phyloP scores from a whole-genome alignment of 2,329 filamentous ascomycete genomes.

The Cercospora sojina region DNA sequence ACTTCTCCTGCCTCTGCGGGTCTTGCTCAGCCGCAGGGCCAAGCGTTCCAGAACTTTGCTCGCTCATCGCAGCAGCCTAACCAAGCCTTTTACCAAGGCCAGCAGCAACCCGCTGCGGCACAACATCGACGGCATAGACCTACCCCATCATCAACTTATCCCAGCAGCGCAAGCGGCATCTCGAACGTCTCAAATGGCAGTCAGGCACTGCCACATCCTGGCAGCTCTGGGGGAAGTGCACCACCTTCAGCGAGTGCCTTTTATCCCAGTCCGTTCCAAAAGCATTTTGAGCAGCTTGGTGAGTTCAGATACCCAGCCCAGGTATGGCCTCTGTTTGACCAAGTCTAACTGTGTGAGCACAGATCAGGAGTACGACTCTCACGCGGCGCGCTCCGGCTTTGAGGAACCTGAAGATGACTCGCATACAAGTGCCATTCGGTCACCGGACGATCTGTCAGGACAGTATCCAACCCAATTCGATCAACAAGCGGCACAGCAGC shows the following conservation, averaged over 20 bases:
- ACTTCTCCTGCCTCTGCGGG: constrained; percentile 61
- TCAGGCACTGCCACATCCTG: constrained; percentile 32
- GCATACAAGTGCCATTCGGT: constrained; percentile 22
- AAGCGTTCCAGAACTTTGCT: constrained; percentile 44
- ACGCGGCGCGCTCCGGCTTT: constrained; percentile 64
- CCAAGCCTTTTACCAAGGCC: constrained; percentile 46
- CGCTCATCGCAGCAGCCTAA: constrained; percentile 43
- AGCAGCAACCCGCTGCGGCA: constrained; percentile 38
- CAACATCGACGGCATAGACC: constrained; percentile 28
- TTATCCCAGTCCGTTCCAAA: constrained; percentile 86
- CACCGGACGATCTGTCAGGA: constrained; percentile 30
- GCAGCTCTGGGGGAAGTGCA: constrained; percentile 37
- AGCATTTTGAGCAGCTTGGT: constrained; percentile 93
- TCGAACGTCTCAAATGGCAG: constrained; percentile 30
- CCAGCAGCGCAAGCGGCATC: constrained; percentile 37
- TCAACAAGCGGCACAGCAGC: constrained; percentile 23
- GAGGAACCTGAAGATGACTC: constrained; percentile 54
- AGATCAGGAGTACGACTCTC: constrained; percentile 93
- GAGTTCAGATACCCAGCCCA: constrained; percentile 62
- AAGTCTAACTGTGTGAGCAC: constrained; percentile 65
- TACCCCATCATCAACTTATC: constrained; percentile 27
- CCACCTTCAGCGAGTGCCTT: constrained; percentile 52
- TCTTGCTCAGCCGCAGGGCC: constrained; percentile 51
- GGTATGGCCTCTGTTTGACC: constrained; percentile 63
- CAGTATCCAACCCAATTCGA: constrained; percentile 33